These are phyloP conservation scores for Parasarocladium wereldwijsianum DNA, from an alignment of 2,329 filamentous ascomycete species.

Conservation along the genomic window DNA sequence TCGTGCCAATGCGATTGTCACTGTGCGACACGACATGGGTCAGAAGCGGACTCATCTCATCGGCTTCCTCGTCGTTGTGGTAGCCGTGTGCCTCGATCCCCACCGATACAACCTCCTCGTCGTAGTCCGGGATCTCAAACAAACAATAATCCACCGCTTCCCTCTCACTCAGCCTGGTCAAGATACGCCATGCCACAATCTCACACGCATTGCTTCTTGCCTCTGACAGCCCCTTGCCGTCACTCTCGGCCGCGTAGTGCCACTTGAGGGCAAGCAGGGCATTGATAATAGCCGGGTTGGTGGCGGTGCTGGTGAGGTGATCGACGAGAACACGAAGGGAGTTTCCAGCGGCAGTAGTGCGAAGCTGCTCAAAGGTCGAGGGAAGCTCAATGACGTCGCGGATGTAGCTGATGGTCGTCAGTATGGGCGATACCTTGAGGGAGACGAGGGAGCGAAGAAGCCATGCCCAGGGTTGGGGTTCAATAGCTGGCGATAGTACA, in stretches of 20 bases:
- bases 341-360: slow-evolving; percentile 48
- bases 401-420: slow-evolving; percentile 39
- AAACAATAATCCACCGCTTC: slow-evolving; percentile 64
- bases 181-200: slow-evolving; percentile 67
- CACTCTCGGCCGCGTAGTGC: slow-evolving; percentile 51
- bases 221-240: slow-evolving; percentile 51
- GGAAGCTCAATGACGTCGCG: slow-evolving; percentile 47
- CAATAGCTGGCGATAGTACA: too few relatives aligned
- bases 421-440: too few relatives aligned
- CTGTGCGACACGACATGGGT: slow-evolving; percentile 9
- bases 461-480: too few relatives aligned
- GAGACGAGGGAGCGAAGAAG: too few relatives aligned
- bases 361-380: slow-evolving; percentile 58
- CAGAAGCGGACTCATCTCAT: slow-evolving; percentile 34
- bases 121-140: slow-evolving; percentile 48
- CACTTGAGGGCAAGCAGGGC: slow-evolving; percentile 61
- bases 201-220: slow-evolving; percentile 62
- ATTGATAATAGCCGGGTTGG: slow-evolving; percentile 56
- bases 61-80: slow-evolving; percentile 23
- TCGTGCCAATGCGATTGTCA: slow-evolving; percentile 8
- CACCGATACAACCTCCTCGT: slow-evolving; percentile 9
- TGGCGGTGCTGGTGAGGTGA: slow-evolving; percentile 46
- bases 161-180: slow-evolving; percentile 54
- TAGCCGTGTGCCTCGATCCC: slow-evolving; percentile 6
- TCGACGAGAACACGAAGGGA: slow-evolving; percentile 44